phyloP scores from a whole-genome alignment of 352 stramenopile species.

The Lagenidium giganteum region DNA sequence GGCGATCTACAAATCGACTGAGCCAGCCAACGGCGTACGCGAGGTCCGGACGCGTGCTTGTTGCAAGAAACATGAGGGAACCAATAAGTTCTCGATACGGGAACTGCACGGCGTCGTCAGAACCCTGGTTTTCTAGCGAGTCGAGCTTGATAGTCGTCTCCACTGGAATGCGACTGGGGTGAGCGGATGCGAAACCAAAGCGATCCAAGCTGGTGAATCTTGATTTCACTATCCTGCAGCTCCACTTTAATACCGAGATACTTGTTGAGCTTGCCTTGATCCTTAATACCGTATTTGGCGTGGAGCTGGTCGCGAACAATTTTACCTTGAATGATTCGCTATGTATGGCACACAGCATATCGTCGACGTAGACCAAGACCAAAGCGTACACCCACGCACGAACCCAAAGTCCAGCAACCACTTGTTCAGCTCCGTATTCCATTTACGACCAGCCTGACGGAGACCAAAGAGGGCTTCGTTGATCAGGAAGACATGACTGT shows the following conservation, averaged over 20 bases:
- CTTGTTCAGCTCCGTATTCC: slow-evolving; percentile 3
- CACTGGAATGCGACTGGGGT: background rate
- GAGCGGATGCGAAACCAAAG: background rate
- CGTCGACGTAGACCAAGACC: slow-evolving; percentile 18
- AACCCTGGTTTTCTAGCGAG: background rate
- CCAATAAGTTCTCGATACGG: slow-evolving; percentile 15
- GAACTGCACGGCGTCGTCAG: slow-evolving; percentile 1
- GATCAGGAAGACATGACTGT: background rate
- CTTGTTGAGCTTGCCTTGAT: slow-evolving; percentile 6
- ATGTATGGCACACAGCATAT: slow-evolving; percentile 20
- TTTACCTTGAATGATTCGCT: slow-evolving; percentile 11
- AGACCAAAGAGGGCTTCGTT: slow-evolving; percentile 6
- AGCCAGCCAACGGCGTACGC: slow-evolving; percentile 19
- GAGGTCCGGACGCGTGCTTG: slow-evolving; percentile 18
- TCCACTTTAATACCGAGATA: slow-evolving; percentile 1
- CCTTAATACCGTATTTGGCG: slow-evolving; percentile 16
- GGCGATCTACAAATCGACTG: slow-evolving; percentile 14
- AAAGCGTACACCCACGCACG: slow-evolving; percentile 4
- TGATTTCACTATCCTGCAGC: background rate
- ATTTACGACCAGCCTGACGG: slow-evolving; percentile 1
- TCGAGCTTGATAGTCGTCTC: background rate
- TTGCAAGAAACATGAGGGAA: slow-evolving; percentile 24
- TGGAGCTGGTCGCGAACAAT: slow-evolving; percentile 14
- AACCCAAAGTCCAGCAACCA: slow-evolving; percentile 4
- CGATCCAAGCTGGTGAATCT: background rate